Evolutionary conservation across 2,329 filamentous ascomycete species (phyloP), one percentile per base, ranked within the genome.

Genomic region (Purpureocillium lavendulum): DNA sequence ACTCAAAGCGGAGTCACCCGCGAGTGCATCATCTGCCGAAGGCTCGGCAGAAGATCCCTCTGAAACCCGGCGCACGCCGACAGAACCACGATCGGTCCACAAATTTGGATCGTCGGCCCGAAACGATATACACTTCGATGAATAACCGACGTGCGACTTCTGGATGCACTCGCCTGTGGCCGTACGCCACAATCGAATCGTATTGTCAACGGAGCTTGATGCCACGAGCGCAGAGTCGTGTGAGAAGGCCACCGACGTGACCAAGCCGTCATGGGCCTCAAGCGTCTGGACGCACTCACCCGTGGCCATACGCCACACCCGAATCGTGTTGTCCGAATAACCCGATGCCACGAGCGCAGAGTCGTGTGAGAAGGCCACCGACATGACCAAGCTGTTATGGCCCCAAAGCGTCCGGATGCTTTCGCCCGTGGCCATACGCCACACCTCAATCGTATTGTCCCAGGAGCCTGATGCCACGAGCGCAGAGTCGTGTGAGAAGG

Each of bases 311-410:
- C 17, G 21, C 36, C 36, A 38, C 7, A 30, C 8, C 29, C 29
- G 12, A 13, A 38, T 29, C 7, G 33, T 35, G 8, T 35, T 35
- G 21, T 35, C 33, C 4, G 9, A 6, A 12, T 35, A 44, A 9
- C 21, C 39, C 10, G 40, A 43, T 15, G 38, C 43, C 3, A 45
- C 21, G 13, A 32, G 24, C 16, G 21, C 24, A 30, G 33, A 21
- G 28, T 45, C 36, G 4, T 32, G 37, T 14, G 43, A 42, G 40
- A 45, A 42, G 13, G 33, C 35, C 5, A 45, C 40, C 17, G 40
- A 34, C 13, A 12, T 33, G 14, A 35, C 33, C 4, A 6, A 7
- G 12, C 16, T 12, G 12, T 35, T 12, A 35, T 35, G 33, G 33
- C 16, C 33, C 16, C 17, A 7, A 18, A 16, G 16, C 33, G 33